Base-by-base conservation (phyloP, 129 eudicot genomes). In the Tagetes patula region DNA sequence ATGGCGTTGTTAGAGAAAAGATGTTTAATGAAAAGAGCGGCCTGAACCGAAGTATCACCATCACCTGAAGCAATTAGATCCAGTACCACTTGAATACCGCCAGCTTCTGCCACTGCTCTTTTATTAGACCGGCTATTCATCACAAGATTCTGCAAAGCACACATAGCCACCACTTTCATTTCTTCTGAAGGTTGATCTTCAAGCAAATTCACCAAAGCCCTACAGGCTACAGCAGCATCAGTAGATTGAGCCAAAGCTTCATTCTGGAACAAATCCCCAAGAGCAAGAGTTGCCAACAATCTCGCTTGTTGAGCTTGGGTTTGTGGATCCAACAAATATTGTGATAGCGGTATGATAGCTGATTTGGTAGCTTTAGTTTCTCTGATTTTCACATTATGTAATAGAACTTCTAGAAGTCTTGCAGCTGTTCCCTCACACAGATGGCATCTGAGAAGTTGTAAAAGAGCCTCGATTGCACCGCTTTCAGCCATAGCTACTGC, bases 101-200 rank as follows among this genome's bases (percentile, higher is more conserved):
- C 99, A 67, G 97, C 99, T 81, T 95, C 99, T 32, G 99, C 99
- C 81, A 95, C 99, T 1, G 99, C 99, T 79, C 99, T 88, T 70
- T 91, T 95, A 69, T 95, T 95, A n/a, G 96, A 84, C 39, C 97
- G 86, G 77, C 99, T 95, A 78, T 85, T 82, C 96, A 91, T 95
- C 41, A 95, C 99, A 76, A 95, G 99, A 80, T 95, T 95, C 85
- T 95, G 99, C 73, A 95, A 75, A 33, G 99, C 91, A 73, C 99
- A 95, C 67, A 95, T 88, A 41, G 99, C 97, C 33, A 95, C 99
- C 36, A 95, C 97, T 75, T 88, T 95, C 97, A 95, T 91, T 75
- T 95, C 99, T 77, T 95, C 99, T 0, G 99, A 83, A 45, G 99
- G 97, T 72, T 95, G 99, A 75, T 95, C 99, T 71, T 88, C 97